phyloP scores from a whole-genome alignment of 2,329 filamentous ascomycete genomes.

The Aspergillus sp. region DNA sequence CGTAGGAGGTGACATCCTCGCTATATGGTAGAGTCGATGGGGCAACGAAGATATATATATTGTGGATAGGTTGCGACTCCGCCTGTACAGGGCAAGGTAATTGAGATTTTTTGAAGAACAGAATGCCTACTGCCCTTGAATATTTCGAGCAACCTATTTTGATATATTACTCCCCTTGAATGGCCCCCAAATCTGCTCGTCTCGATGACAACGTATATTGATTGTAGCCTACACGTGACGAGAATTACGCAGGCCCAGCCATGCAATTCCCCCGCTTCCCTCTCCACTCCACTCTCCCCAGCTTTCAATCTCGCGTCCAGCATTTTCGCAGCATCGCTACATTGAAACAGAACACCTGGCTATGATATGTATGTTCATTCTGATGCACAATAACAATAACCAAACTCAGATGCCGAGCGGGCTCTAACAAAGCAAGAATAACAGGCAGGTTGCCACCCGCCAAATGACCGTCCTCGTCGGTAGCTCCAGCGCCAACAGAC shows the following conservation, averaged over 20 bases:
- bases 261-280: neutral
- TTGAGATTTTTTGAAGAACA: neutral
- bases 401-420: neutral
- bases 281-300: neutral
- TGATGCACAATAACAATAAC: constrained; percentile 16
- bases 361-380: constrained; percentile 18
- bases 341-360: neutral
- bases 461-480: constrained; percentile 2
- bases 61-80: neutral
- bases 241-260: neutral
- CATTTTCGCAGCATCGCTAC: neutral
- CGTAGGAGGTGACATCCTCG: neutral
- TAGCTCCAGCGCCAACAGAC: constrained; percentile 10
- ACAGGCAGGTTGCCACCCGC: constrained; percentile 1
- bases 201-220: neutral
- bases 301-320: neutral
- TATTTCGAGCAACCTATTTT: no score
- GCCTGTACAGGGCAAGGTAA: neutral
- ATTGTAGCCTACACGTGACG: neutral
- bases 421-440: constrained; percentile 1
- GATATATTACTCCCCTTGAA: neutral
- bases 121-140: neutral
- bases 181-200: neutral
- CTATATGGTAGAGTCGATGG: neutral
- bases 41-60: neutral